Conservation (phyloP, 1,284 basidiomycete species). For the Ganoderma meredithae region DNA sequence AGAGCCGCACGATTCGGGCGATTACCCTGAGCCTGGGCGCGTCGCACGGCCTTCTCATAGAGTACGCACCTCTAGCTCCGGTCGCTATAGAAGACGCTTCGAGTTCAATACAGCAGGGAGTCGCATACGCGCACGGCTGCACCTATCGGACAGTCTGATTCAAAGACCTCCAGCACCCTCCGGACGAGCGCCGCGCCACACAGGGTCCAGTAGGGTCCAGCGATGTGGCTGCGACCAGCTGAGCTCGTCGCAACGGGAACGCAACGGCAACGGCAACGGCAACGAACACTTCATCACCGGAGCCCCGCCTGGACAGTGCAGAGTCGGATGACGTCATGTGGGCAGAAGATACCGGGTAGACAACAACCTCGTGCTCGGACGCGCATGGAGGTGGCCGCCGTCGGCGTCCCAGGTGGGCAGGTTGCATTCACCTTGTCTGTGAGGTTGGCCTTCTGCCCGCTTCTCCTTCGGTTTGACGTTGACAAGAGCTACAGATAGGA, state of each 20-base stretch:
- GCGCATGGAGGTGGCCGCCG: background rate
- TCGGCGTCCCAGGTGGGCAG: background rate
- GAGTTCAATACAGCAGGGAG: background rate
- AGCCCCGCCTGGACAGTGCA: background rate
- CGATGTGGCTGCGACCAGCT: background rate
- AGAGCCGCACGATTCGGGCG: constrained; percentile 1
- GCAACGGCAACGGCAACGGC: constrained; percentile 6
- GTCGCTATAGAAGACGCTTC: constrained; percentile 5
- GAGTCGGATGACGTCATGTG: background rate
- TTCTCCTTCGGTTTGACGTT: background rate
- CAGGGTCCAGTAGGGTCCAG: background rate
- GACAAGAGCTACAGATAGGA: constrained; percentile 1
- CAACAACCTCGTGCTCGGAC: background rate
- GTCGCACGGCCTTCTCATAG: constrained; percentile 23
- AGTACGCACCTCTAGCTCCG: constrained; percentile 19
- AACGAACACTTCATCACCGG: background rate
- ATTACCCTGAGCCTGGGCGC: background rate
- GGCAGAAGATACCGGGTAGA: background rate
- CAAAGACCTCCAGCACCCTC: background rate
- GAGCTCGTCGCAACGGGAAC: constrained; percentile 2
- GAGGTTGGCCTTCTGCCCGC: background rate
- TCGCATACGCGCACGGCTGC: background rate
- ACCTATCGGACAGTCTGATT: background rate
- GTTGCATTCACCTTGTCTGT: background rate
- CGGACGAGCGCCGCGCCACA: background rate